phyloP scores from a whole-genome alignment of 78 protist genomes.

The Polysphondylium violaceum region DNA sequence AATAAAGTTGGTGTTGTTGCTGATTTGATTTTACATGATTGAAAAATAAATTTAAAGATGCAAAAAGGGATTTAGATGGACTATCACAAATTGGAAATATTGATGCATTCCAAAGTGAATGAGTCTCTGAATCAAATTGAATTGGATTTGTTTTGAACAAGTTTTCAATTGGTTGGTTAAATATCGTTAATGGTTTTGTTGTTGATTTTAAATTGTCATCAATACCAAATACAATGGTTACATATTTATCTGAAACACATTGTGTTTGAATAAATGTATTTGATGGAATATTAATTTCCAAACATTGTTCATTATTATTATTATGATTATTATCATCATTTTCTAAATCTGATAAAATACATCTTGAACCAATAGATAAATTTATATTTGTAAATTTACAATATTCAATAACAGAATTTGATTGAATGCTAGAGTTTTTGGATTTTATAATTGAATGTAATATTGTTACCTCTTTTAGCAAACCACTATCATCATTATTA shows the following conservation, averaged over 20 bases:
- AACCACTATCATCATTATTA: background rate
- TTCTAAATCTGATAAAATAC: constrained; percentile 61
- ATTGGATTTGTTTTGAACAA: constrained; percentile 2
- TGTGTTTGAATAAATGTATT: constrained; percentile 52
- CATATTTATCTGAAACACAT: constrained; percentile 12
- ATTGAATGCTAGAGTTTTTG: background rate
- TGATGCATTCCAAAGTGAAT: constrained; percentile 48
- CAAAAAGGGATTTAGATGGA: constrained; percentile 16
- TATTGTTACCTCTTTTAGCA: background rate
- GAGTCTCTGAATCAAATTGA: no score
- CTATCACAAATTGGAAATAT: constrained; percentile 32
- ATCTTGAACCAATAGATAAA: constrained; percentile 34
- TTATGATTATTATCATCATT: background rate
- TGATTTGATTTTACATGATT: background rate
- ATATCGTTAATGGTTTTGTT: constrained; percentile 5
- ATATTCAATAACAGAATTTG: constrained; percentile 48
- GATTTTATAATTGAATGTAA: constrained; percentile 6
- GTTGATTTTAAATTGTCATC: constrained; percentile 44
- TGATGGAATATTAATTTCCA: background rate
- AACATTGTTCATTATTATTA: background rate
- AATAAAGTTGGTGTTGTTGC: background rate
- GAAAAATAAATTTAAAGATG: background rate
- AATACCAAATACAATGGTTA: constrained; percentile 54
- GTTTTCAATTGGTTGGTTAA: background rate
- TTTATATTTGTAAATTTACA: constrained; percentile 1